Conservation (phyloP, 805 yeast species). For the Saccharomycopsis fodiens region DNA sequence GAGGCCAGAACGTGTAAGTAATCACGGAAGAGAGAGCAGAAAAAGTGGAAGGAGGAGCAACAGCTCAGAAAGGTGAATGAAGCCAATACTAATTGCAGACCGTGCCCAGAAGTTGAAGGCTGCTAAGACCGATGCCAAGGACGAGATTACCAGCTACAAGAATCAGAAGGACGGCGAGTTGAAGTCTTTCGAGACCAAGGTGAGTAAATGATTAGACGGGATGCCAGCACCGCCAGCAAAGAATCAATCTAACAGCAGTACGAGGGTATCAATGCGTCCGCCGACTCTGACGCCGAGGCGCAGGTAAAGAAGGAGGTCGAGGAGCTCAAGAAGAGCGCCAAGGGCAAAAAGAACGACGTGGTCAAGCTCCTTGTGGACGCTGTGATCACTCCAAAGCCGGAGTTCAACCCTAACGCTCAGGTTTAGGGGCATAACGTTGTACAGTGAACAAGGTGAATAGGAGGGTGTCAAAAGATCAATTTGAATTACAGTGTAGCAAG, state of each 20-base stretch:
- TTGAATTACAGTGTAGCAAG: no score
- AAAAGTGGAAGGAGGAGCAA: neutral
- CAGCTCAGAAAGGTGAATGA: no score
- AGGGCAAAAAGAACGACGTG: slow-evolving; percentile 57
- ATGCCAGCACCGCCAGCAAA: slow-evolving; percentile 18
- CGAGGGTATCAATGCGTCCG: slow-evolving; percentile 65
- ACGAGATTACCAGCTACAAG: slow-evolving; percentile 84
- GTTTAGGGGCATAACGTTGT: no score
- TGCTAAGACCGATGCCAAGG: slow-evolving; percentile 87
- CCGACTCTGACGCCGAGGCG: slow-evolving; percentile 72
- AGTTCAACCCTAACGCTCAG: slow-evolving; percentile 70
- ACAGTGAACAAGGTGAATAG: no score
- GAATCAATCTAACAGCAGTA: no score
- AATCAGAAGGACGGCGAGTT: slow-evolving; percentile 76
- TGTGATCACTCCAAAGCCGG: slow-evolving; percentile 71
- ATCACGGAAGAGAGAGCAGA: no score
- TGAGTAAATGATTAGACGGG: slow-evolving; percentile 22
- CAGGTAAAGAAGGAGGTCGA: slow-evolving; percentile 64
- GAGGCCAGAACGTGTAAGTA: slow-evolving; percentile 80
- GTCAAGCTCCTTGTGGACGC: slow-evolving; percentile 73
- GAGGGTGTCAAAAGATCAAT: no score
- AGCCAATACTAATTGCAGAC: slow-evolving; percentile 35
- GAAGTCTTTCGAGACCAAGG: slow-evolving; percentile 57
- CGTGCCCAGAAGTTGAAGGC: slow-evolving; percentile 86
- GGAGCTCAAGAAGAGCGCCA: slow-evolving; percentile 57